Evolutionary conservation across 257 asterid species (phyloP).

Genomic region (Misopates orontium): DNA sequence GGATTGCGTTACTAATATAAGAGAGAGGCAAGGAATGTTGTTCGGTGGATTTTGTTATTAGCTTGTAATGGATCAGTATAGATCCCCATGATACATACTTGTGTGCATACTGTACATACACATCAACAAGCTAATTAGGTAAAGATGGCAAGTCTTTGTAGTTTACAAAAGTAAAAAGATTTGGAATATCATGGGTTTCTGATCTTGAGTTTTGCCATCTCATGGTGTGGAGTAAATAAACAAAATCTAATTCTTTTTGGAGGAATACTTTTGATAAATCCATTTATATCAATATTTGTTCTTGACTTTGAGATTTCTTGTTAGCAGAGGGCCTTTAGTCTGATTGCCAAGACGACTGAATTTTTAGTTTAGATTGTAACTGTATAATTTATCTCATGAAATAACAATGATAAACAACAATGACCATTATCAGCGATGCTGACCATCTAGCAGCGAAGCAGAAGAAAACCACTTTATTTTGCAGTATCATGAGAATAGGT

Average conservation of each 20-base stretch:
- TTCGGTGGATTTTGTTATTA: too few relatives aligned
- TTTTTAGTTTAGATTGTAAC: neutral
- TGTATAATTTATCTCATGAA: neutral
- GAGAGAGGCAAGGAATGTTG: too few relatives aligned
- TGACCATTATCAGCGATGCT: too few relatives aligned
- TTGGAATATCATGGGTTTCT: conserved; percentile 9
- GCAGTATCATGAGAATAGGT: neutral
- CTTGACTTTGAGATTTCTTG: conserved; percentile 1
- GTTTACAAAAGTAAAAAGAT: neutral
- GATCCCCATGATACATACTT: neutral
- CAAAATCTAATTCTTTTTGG: neutral
- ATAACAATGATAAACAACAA: neutral
- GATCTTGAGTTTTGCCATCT: neutral
- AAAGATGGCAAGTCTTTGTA: neutral
- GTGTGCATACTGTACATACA: too few relatives aligned
- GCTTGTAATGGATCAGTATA: neutral
- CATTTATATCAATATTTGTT: conserved; percentile 1
- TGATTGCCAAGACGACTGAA: conserved; percentile 7
- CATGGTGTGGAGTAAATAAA: neutral
- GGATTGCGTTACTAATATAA: too few relatives aligned
- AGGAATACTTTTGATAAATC: conserved; percentile 7
- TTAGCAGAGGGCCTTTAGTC: neutral
- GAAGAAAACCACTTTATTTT: neutral
- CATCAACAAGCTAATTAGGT: neutral
- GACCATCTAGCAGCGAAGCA: too few relatives aligned